A percentile compares a stretch with the other conserved stretches of the same genome.
phyloP scores from a whole-genome alignment of 2,329 filamentous ascomycete species.

The Tolypocladium album region DNA sequence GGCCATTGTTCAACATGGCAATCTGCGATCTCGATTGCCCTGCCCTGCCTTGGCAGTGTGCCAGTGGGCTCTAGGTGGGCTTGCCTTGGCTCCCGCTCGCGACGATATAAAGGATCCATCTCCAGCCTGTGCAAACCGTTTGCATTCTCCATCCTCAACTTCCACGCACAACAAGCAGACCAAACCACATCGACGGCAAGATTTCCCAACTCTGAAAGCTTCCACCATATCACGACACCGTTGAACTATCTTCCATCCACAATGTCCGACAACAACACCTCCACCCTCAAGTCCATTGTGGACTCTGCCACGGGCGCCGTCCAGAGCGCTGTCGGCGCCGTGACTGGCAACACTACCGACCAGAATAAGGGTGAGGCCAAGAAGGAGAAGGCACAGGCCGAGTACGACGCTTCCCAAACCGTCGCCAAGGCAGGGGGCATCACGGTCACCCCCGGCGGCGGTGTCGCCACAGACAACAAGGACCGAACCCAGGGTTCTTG shows the following conservation, averaged over 20 bases:
- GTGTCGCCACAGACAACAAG: conserved; percentile 59
- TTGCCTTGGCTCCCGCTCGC: neutral
- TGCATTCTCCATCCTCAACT: neutral
- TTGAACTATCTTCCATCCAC: conserved; percentile 1
- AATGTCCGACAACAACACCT: conserved; percentile 34
- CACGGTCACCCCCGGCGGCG: conserved; percentile 60
- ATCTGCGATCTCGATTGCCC: neutral
- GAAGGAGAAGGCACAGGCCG: conserved; percentile 52
- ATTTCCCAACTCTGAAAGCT: neutral
- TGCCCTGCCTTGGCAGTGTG: neutral
- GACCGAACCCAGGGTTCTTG: conserved; percentile 63
- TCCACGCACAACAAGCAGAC: neutral
- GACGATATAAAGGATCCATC: neutral
- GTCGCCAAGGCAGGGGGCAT: too few species aligned
- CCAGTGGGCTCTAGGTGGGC: neutral
- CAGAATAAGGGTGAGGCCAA: conserved; percentile 54
- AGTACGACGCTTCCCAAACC: conserved; percentile 66
- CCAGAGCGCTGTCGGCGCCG: conserved; percentile 58
- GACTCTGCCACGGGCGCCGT: conserved; percentile 63
- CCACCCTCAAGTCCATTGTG: conserved; percentile 69
- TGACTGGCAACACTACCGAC: conserved; percentile 64
- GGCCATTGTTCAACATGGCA: neutral
- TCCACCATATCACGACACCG: neutral
- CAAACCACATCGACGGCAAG: neutral
- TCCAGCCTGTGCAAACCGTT: neutral